Conservation (phyloP, 1,284 basidiomycete genomes). For the Ganoderma boninense region DNA sequence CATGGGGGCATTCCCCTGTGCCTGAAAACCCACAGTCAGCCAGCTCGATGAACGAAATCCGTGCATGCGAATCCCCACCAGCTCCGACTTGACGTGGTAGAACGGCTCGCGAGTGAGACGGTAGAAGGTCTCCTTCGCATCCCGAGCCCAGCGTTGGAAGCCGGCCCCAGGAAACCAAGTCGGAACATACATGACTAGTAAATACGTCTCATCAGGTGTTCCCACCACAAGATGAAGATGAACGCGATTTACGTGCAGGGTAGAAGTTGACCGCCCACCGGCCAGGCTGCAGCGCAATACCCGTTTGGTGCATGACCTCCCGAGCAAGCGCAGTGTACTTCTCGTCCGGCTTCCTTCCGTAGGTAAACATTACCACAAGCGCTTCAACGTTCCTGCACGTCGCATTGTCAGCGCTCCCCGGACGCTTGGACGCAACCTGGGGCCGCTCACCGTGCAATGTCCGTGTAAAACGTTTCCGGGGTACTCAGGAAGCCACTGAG, state of each 20-base stretch:
- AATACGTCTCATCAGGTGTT: no score
- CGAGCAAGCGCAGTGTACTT: slow-evolving; percentile 12
- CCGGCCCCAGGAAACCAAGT: slow-evolving; percentile 18
- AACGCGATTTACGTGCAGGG: slow-evolving; percentile 7
- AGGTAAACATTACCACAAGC: slow-evolving; percentile 14
- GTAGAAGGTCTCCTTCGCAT: slow-evolving; percentile 13
- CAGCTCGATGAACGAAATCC: neutral
- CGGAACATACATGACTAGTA: slow-evolving; percentile 22
- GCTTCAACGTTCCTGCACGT: slow-evolving; percentile 4
- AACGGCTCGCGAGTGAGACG: slow-evolving; percentile 9
- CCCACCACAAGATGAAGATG: no score
- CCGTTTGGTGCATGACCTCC: slow-evolving; percentile 18
- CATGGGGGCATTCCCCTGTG: neutral
- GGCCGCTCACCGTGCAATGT: neutral
- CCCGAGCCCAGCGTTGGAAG: slow-evolving; percentile 18
- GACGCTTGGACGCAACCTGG: no score
- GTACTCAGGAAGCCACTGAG: neutral
- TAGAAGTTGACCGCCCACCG: slow-evolving; percentile 17
- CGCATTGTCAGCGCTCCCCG: neutral
- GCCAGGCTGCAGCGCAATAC: slow-evolving; percentile 19
- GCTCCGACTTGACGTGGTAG: slow-evolving; percentile 6
- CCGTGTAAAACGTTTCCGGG: neutral
- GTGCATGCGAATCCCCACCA: slow-evolving; percentile 3
- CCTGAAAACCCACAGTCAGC: neutral
- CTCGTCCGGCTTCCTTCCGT: slow-evolving; percentile 13